phyloP scores from a whole-genome alignment of 805 yeast genomes.

The Grigorovia jiainica region DNA sequence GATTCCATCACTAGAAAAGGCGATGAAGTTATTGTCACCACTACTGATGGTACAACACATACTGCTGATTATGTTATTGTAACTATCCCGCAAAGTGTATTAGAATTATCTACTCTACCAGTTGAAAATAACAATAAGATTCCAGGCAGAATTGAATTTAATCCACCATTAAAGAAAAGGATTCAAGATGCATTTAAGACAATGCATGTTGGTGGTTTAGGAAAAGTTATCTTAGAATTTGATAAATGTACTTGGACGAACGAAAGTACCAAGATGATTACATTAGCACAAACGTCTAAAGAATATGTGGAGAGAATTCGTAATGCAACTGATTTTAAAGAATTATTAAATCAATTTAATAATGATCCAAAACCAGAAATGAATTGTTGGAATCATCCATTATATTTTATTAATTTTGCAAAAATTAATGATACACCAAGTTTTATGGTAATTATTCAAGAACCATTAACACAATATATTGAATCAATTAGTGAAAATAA shows the following conservation, averaged over 20 bases:
- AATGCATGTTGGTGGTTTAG: constrained; percentile 57
- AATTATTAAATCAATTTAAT: not conserved
- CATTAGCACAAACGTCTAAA: constrained; percentile 29
- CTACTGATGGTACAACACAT: constrained; percentile 27
- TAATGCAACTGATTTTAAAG: constrained; percentile 9
- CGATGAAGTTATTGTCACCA: constrained; percentile 26
- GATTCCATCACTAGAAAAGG: constrained; percentile 29
- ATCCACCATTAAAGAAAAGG: constrained; percentile 42
- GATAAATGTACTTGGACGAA: constrained; percentile 50
- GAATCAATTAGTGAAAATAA: constrained; percentile 43
- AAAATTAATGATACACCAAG: constrained; percentile 41
- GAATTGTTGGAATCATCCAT: constrained; percentile 49
- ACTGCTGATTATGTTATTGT: constrained; percentile 52
- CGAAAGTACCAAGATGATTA: constrained; percentile 41
- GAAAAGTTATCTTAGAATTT: constrained; percentile 67
- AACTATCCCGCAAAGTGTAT: constrained; percentile 68
- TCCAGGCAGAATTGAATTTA: constrained; percentile 43
- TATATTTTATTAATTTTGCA: constrained; percentile 51
- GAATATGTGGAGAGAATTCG: constrained; percentile 15
- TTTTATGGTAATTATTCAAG: constrained; percentile 59
- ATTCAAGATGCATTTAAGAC: constrained; percentile 36
- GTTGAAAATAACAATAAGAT: constrained; percentile 5
- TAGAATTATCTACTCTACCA: constrained; percentile 32
- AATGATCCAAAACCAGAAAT: constrained; percentile 2
- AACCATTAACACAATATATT: constrained; percentile 56